These are phyloP conservation scores for Zygoascus ofunaensis DNA, from an alignment of 805 yeast species.

Conservation along the genomic window DNA sequence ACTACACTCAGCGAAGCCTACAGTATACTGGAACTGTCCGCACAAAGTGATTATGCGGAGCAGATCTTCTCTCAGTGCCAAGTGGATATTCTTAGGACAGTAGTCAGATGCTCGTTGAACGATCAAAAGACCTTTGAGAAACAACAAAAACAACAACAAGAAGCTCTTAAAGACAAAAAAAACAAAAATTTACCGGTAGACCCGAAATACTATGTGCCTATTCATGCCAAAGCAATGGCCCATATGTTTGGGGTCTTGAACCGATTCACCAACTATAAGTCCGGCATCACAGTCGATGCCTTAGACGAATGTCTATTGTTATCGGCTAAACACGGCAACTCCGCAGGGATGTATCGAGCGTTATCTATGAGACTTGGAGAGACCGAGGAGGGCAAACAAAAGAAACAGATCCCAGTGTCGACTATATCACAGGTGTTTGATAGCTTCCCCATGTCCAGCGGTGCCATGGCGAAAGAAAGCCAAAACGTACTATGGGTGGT, in stretches of 20 bases:
- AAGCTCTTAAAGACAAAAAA: neutral
- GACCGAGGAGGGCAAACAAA: neutral
- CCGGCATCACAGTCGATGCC: constrained; percentile 17
- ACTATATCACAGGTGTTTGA: constrained; percentile 18
- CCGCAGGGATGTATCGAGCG: constrained; percentile 19
- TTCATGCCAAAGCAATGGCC: constrained; percentile 19
- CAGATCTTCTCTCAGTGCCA: constrained; percentile 22
- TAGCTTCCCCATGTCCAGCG: constrained; percentile 18
- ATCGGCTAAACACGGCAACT: constrained; percentile 22
- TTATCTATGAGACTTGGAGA: constrained; percentile 16
- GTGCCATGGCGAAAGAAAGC: constrained; percentile 13
- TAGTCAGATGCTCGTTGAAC: constrained; percentile 12
- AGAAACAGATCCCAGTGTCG: constrained; percentile 6
- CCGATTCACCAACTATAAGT: constrained; percentile 14
- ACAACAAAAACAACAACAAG: too few species aligned
- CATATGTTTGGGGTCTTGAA: constrained; percentile 21
- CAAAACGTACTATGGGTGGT: constrained; percentile 14
- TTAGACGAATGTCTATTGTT: constrained; percentile 17
- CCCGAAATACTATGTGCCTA: constrained; percentile 10
- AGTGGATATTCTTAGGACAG: constrained; percentile 14
- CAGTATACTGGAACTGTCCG: constrained; percentile 18
- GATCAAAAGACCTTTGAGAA: neutral
- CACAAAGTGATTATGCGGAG: constrained; percentile 11
- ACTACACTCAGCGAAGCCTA: constrained; percentile 19
- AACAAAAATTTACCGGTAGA: neutral